A percentile compares a stretch with the other conserved stretches of the same genome.
phyloP scores from a whole-genome alignment of 163 green algal species.

The Smithsoniella earleae region DNA sequence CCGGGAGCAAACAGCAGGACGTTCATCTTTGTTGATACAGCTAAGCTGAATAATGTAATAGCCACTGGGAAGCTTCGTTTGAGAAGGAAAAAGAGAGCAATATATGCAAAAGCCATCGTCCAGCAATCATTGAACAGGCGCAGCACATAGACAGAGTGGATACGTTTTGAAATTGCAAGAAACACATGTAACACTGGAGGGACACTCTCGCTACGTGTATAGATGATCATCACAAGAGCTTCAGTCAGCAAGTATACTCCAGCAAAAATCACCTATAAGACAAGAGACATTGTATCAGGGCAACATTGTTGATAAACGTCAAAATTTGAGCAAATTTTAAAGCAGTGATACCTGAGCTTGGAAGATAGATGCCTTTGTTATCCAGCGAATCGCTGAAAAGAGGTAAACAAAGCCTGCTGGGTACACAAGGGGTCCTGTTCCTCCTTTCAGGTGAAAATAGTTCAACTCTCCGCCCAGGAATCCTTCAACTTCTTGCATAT shows the following conservation, averaged over 20 bases:
- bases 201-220: constrained; percentile 44
- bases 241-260: constrained; percentile 64
- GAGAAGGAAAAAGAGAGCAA: constrained; percentile 45
- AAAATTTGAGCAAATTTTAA: too few relatives aligned
- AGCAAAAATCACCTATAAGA: constrained; percentile 43
- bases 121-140: constrained; percentile 86
- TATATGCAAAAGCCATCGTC: constrained; percentile 58
- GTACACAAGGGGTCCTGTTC: constrained; percentile 80
- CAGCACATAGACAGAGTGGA: constrained; percentile 83
- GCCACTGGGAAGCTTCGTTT: constrained; percentile 30
- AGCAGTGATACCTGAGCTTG: constrained; percentile 43
- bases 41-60: constrained; percentile 52
- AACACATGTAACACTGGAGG: constrained; percentile 61
- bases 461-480: constrained; percentile 68
- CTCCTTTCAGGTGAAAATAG: constrained; percentile 61
- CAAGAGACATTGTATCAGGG: too few relatives aligned
- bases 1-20: constrained; percentile 69
- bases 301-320: too few relatives aligned
- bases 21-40: constrained; percentile 86
- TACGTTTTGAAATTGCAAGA: constrained; percentile 64
- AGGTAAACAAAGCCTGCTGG: constrained; percentile 79
- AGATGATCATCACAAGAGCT: constrained; percentile 52
- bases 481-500: constrained; percentile 69
- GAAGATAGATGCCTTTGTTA: constrained; percentile 51
- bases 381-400: constrained; percentile 49